phyloP scores from a whole-genome alignment of 768 basidiomycete species.

The Lentinus tigrinus region DNA sequence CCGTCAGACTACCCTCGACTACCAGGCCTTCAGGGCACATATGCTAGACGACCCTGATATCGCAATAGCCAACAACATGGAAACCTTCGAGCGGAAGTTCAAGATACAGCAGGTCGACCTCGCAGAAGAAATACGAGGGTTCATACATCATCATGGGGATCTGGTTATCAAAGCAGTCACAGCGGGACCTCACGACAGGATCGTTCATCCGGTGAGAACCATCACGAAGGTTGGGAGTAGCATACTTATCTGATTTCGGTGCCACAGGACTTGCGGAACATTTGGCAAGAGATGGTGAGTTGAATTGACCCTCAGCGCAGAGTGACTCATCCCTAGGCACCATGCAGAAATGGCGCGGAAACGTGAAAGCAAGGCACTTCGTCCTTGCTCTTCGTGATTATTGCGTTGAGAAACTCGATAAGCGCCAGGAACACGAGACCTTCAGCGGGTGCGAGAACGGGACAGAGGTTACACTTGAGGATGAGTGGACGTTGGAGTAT shows the following conservation, averaged over 20 bases:
- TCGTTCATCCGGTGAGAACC: slow-evolving; percentile 36
- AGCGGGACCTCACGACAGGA: slow-evolving; percentile 45
- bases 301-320: neutral
- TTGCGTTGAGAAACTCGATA: slow-evolving; percentile 27
- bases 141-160: slow-evolving; percentile 34
- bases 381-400: slow-evolving; percentile 42
- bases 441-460: slow-evolving; percentile 3
- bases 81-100: slow-evolving; percentile 46
- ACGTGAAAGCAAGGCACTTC: slow-evolving; percentile 51
- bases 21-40: slow-evolving; percentile 5
- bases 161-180: slow-evolving; percentile 40
- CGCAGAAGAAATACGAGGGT: slow-evolving; percentile 27
- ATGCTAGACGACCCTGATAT: slow-evolving; percentile 21
- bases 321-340: neutral
- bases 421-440: slow-evolving; percentile 8
- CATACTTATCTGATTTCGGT: neutral
- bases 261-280: slow-evolving; percentile 41
- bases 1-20: neutral
- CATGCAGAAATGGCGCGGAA: slow-evolving; percentile 48
- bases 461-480: slow-evolving; percentile 3
- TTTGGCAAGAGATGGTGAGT: slow-evolving; percentile 55
- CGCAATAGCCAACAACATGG: slow-evolving; percentile 38
- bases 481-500: slow-evolving; percentile 31
- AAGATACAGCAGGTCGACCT: slow-evolving; percentile 44
- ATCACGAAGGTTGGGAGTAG: neutral